Conservation (phyloP, 2,329 filamentous ascomycete species). For the Berkeleyomyces rouxiae region DNA sequence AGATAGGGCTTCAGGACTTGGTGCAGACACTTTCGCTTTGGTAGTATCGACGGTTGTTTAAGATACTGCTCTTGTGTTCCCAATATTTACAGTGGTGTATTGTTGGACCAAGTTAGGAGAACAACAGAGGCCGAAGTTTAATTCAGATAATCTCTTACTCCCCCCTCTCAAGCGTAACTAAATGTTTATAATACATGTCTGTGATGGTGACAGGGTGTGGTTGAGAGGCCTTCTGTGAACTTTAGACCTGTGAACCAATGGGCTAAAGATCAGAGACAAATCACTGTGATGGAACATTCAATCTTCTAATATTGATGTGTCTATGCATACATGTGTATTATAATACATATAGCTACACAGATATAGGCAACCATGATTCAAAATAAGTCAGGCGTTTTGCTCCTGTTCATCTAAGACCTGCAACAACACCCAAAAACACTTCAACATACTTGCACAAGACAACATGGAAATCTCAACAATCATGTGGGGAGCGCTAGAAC, state of each 20-base stretch:
- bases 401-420: too few relatives aligned
- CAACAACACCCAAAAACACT: too few relatives aligned
- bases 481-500: too few relatives aligned
- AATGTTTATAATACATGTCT: background rate
- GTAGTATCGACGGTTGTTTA: slow-evolving; percentile 6
- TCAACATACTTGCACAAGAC: too few relatives aligned
- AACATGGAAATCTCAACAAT: too few relatives aligned
- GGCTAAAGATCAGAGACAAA: background rate
- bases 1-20: background rate
- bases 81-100: slow-evolving; percentile 11
- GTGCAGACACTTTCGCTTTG: background rate
- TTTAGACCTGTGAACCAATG: background rate
- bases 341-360: background rate
- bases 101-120: slow-evolving; percentile 4
- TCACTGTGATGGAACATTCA: background rate
- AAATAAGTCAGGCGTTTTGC: background rate
- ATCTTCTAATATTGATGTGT: background rate
- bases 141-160: background rate
- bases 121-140: background rate
- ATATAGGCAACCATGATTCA: background rate
- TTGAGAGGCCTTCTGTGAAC: background rate
- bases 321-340: background rate
- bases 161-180: background rate
- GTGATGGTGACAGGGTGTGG: background rate
- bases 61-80: slow-evolving; percentile 11